Percentiles rank a stretch among this genome's conserved stretches.
Evolutionary conservation across 2,329 filamentous ascomycete species (phyloP).

Genomic region (Colletotrichum costaricense): DNA sequence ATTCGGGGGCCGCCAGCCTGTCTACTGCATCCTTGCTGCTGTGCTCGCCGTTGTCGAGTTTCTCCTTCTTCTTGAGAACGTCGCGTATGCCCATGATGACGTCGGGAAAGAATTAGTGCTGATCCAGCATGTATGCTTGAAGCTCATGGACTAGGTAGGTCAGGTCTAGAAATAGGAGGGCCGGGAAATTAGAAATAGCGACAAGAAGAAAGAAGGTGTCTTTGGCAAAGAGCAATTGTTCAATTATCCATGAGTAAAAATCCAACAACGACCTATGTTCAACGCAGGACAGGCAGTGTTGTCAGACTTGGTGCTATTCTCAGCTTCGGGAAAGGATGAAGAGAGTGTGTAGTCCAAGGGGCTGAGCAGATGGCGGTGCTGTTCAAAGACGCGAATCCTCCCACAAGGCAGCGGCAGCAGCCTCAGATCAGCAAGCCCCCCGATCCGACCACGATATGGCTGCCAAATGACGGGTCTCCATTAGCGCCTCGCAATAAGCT

Average conservation of each 20-base stretch:
- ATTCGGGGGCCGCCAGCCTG: conserved; percentile 64
- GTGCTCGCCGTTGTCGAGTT: conserved; percentile 49
- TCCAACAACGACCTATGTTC: conserved; percentile 9
- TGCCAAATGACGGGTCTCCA: conserved; percentile 7
- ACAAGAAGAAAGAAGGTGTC: neutral
- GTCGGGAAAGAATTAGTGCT: conserved; percentile 19
- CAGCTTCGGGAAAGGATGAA: conserved; percentile 18
- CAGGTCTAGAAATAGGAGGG: neutral
- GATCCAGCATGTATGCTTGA: neutral
- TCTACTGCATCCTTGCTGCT: conserved; percentile 48
- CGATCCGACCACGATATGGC: neutral
- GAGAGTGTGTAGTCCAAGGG: conserved; percentile 6
- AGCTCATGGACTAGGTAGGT: neutral
- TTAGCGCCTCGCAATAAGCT: conserved; percentile 28
- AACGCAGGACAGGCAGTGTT: neutral
- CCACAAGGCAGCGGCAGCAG: conserved; percentile 2
- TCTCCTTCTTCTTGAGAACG: conserved; percentile 65
- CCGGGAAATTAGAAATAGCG: too few species aligned
- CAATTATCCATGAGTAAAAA: conserved; percentile 6
- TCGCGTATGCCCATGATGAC: conserved; percentile 62
- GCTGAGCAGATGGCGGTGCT: conserved; percentile 31
- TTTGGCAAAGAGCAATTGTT: neutral
- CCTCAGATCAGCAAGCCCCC: neutral
- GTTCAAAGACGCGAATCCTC: conserved; percentile 11
- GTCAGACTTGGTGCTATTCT: conserved; percentile 28